Evolutionary conservation across 2,329 filamentous ascomycete genomes (phyloP).

Genomic region (Lasiodiplodia gonubiensis): DNA sequence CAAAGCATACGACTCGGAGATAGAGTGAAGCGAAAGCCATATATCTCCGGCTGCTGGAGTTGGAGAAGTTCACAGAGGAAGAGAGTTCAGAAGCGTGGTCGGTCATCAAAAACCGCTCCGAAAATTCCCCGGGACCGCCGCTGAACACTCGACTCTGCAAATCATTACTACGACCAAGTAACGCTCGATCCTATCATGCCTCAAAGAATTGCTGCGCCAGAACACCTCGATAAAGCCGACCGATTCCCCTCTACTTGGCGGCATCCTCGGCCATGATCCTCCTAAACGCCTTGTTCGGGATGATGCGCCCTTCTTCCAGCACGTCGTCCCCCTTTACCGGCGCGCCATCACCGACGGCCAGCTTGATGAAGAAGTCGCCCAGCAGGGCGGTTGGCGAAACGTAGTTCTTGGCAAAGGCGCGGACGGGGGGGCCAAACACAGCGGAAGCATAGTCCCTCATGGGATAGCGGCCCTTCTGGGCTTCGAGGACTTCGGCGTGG

Average conservation of each 20-base stretch:
- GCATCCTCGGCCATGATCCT: constrained; percentile 35
- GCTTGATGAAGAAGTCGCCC: constrained; percentile 54
- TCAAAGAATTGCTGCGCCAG: neutral
- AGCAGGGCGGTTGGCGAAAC: constrained; percentile 56
- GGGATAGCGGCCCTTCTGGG: constrained; percentile 40
- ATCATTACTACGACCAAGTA: neutral
- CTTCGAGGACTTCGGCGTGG: constrained; percentile 49
- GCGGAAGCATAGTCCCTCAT: constrained; percentile 32
- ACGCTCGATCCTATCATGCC: neutral
- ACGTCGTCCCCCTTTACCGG: constrained; percentile 47
- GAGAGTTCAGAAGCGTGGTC: neutral
- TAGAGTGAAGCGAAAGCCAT: neutral
- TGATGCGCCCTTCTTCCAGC: constrained; percentile 45
- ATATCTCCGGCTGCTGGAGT: neutral
- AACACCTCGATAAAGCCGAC: neutral
- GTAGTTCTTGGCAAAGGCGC: constrained; percentile 40
- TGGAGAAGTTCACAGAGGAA: neutral
- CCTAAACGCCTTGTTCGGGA: constrained; percentile 50
- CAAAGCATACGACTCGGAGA: neutral
- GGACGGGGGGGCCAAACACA: constrained; percentile 33
- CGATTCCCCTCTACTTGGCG: neutral
- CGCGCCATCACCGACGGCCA: constrained; percentile 56
- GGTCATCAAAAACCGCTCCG: neutral
- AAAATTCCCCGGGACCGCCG: neutral
- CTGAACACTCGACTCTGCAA: neutral